Evolutionary conservation across 805 yeast genomes (phyloP).

Genomic region (Dipodascus geniculatus): DNA sequence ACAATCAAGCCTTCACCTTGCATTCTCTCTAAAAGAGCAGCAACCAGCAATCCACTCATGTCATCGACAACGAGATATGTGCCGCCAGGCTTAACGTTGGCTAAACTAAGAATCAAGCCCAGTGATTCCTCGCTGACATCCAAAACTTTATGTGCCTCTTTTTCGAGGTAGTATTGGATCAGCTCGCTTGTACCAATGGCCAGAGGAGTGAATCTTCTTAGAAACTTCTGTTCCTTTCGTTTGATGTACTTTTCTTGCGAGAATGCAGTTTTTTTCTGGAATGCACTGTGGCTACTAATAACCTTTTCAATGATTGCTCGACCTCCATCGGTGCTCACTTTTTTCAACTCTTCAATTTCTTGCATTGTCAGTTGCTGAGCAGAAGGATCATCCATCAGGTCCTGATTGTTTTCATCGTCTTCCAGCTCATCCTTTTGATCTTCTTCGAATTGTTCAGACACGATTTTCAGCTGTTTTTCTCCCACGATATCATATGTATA

Average conservation of each 20-base stretch:
- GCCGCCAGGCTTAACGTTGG: conserved; percentile 83
- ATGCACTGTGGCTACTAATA: conserved; percentile 73
- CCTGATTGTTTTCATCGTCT: conserved; percentile 50
- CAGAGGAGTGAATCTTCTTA: conserved; percentile 74
- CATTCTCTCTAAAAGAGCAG: conserved; percentile 85
- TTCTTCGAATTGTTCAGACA: conserved; percentile 25
- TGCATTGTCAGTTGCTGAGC: conserved; percentile 63
- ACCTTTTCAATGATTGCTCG: conserved; percentile 69
- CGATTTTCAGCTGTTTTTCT: conserved; percentile 27
- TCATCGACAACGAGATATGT: conserved; percentile 81
- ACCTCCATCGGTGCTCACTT: conserved; percentile 37
- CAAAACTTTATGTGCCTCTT: conserved; percentile 58
- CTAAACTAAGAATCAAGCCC: conserved; percentile 66
- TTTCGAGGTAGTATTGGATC: conserved; percentile 62
- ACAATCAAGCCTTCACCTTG: conserved; percentile 58
- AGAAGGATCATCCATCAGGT: conserved; percentile 50
- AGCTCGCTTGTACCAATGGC: conserved; percentile 60
- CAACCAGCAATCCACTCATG: conserved; percentile 82
- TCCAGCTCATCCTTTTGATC: conserved; percentile 25
- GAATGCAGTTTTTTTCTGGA: conserved; percentile 76
- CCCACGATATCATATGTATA: conserved; percentile 76
- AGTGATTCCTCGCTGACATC: conserved; percentile 80
- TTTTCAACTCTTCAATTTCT: conserved; percentile 77
- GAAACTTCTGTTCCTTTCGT: conserved; percentile 84
- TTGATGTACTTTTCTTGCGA: conserved; percentile 88